Conservation (phyloP, 306 rosid species). For the Cicer cuneatum region DNA sequence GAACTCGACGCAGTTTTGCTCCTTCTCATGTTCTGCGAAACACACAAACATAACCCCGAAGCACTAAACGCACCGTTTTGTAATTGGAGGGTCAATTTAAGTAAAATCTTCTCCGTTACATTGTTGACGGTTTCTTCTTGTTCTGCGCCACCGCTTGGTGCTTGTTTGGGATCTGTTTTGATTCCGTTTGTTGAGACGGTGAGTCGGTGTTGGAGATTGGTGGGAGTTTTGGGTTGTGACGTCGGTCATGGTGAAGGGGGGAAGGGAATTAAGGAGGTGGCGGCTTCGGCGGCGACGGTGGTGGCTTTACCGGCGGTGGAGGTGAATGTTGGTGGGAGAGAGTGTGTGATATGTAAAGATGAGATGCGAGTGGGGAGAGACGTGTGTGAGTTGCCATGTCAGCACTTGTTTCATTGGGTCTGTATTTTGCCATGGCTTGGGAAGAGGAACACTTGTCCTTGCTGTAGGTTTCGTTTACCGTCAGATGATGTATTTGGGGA, state of each 20-base stretch:
- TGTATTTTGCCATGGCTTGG: slow-evolving; percentile 84
- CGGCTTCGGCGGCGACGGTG: slow-evolving; percentile 61
- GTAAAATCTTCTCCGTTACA: slow-evolving; percentile 36
- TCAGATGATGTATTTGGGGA: slow-evolving; percentile 75
- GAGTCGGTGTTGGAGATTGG: slow-evolving; percentile 66
- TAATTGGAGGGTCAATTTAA: slow-evolving; percentile 62
- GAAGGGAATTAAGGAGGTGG: slow-evolving; percentile 54
- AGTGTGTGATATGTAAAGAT: slow-evolving; percentile 85
- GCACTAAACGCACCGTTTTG: slow-evolving; percentile 51
- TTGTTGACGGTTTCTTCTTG: slow-evolving; percentile 49
- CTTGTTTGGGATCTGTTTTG: slow-evolving; percentile 47
- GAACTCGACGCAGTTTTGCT: slow-evolving; percentile 73
- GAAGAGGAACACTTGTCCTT: slow-evolving; percentile 88
- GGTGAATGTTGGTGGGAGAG: slow-evolving; percentile 54
- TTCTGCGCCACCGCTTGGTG: slow-evolving; percentile 48
- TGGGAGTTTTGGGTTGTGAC: slow-evolving; percentile 44
- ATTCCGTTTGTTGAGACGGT: slow-evolving; percentile 66
- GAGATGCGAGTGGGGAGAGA: slow-evolving; percentile 78
- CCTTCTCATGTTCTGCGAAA: slow-evolving; percentile 82
- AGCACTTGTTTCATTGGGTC: slow-evolving; percentile 85
- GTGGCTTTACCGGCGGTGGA: slow-evolving; percentile 66
- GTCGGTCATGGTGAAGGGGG: slow-evolving; percentile 16
- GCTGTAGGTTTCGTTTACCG: slow-evolving; percentile 75
- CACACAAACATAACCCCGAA: slow-evolving; percentile 63
- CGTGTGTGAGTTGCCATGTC: slow-evolving; percentile 82